A percentile compares a stretch with the other conserved stretches of the same genome.
Conservation (phyloP, 768 basidiomycete species). For the Tulasnella sp. region DNA sequence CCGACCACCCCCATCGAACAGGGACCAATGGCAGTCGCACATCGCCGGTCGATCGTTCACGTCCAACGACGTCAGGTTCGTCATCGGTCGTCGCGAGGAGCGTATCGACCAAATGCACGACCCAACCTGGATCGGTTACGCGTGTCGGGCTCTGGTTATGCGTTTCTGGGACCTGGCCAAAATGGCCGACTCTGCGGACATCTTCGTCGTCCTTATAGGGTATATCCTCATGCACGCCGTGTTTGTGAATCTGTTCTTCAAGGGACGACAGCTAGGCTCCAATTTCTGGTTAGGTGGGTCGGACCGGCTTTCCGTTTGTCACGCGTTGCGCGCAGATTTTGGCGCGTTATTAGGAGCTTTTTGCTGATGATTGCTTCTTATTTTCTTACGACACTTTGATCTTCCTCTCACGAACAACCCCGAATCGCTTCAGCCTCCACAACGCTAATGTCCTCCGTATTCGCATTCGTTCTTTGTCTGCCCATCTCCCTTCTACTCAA, state of each 20-base stretch:
- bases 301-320: constrained; percentile 19
- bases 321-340: background rate
- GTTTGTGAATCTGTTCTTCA: constrained; percentile 81
- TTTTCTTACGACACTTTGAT: background rate
- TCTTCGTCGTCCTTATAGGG: constrained; percentile 83
- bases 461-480: constrained; percentile 76
- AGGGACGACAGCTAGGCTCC: constrained; percentile 74
- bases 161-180: constrained; percentile 83
- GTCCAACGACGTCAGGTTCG: constrained; percentile 35
- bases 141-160: constrained; percentile 56
- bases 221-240: constrained; percentile 94
- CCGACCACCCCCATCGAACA: constrained; percentile 22
- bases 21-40: background rate
- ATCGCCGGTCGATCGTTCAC: constrained; percentile 7
- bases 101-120: constrained; percentile 64
- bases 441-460: constrained; percentile 66
- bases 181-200: constrained; percentile 94
- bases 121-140: constrained; percentile 84
- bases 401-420: no score
- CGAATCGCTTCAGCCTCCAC: constrained; percentile 39
- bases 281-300: constrained; percentile 48
- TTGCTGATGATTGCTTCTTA: constrained; percentile 6
- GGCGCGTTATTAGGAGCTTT: background rate
- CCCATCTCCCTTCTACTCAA: constrained; percentile 61
- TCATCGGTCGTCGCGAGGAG: constrained; percentile 40